phyloP scores from a whole-genome alignment of 2,329 filamentous ascomycete species.

The Trichoderma atroviride region DNA sequence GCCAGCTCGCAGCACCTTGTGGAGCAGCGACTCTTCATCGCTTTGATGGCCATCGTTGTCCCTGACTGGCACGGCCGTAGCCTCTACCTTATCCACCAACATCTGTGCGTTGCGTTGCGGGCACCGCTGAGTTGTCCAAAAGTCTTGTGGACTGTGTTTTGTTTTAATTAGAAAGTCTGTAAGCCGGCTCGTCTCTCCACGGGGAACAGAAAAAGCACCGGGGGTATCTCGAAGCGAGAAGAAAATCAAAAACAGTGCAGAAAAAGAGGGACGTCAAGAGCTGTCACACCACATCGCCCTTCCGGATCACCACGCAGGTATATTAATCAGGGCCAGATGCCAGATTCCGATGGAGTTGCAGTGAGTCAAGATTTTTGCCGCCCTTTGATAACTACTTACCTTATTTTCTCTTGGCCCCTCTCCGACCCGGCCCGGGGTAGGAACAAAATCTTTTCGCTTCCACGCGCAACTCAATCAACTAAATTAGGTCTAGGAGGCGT shows the following conservation, averaged over 20 bases:
- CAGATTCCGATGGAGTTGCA: background rate
- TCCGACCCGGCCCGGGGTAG: constrained; percentile 1
- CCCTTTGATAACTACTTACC: background rate
- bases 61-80: constrained; percentile 16
- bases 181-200: background rate
- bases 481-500: background rate
- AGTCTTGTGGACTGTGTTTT: background rate
- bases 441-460: constrained; percentile 15
- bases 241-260: background rate
- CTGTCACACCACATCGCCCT: background rate
- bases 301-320: background rate
- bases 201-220: background rate
- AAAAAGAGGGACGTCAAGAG: background rate
- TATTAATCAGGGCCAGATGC: background rate
- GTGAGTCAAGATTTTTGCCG: constrained; percentile 19
- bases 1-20: constrained; percentile 41
- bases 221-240: background rate
- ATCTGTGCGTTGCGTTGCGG: constrained; percentile 5
- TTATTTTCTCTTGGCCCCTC: background rate
- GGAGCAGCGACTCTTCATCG: constrained; percentile 35
- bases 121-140: background rate
- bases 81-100: constrained; percentile 21
- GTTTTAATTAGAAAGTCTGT: background rate
- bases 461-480: background rate
- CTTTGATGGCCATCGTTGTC: constrained; percentile 35